A percentile compares a stretch with the other conserved stretches of the same genome.
phyloP scores from a whole-genome alignment of 1,139 yeast genomes.

The Scheffersomyces titani region DNA sequence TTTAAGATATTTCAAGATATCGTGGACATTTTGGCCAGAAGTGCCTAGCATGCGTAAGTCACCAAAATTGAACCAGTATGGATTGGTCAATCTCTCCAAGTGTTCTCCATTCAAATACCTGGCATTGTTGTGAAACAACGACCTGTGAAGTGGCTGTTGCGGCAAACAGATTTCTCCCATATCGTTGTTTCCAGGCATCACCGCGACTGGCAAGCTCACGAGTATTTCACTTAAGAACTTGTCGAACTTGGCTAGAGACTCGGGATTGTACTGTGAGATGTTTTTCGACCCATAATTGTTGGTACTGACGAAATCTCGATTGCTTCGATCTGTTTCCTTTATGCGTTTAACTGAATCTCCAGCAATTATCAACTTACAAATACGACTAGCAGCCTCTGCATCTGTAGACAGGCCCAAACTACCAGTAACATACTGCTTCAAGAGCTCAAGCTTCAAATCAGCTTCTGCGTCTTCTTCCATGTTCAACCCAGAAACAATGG shows the following conservation, averaged over 20 bases:
- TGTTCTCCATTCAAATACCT: conserved; percentile 41
- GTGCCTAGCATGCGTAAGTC: conserved; percentile 66
- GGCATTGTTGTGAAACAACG: conserved; percentile 58
- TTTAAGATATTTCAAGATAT: conserved; percentile 63
- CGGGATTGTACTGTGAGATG: conserved; percentile 48
- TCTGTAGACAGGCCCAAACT: conserved; percentile 50
- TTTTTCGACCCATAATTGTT: conserved; percentile 57
- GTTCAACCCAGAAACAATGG: conserved; percentile 74
- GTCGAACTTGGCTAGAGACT: conserved; percentile 52
- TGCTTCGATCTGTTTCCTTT: conserved; percentile 22
- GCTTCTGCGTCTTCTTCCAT: conserved; percentile 44
- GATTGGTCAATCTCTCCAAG: conserved; percentile 66
- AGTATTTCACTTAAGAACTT: conserved; percentile 59
- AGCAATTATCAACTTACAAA: conserved; percentile 64
- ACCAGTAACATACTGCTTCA: conserved; percentile 74
- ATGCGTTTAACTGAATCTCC: conserved; percentile 67
- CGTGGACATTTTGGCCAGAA: conserved; percentile 83
- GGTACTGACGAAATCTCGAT: conserved; percentile 31
- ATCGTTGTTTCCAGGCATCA: conserved; percentile 85
- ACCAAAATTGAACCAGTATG: conserved; percentile 59
- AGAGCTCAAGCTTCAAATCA: conserved; percentile 54
- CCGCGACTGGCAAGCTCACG: conserved; percentile 61
- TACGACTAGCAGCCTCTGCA: conserved; percentile 25
- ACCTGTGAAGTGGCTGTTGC: conserved; percentile 82
- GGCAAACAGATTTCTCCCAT: conserved; percentile 86